phyloP scores from a whole-genome alignment of 2,329 filamentous ascomycete genomes.

The Elsinoe fawcettii region DNA sequence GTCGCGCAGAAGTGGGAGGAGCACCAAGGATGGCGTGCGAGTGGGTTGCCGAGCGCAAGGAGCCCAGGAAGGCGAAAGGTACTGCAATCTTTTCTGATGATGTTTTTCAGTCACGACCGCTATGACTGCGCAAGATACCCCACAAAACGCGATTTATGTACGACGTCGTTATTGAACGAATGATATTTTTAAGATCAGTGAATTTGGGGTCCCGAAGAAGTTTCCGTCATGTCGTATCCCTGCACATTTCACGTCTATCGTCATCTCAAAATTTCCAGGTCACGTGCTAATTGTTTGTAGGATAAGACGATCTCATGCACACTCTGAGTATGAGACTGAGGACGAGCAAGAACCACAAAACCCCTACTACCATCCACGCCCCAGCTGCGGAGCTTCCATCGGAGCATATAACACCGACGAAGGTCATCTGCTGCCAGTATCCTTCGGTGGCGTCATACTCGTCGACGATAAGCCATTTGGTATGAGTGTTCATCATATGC shows the following conservation, averaged over 20 bases:
- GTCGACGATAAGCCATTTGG: conserved; percentile 80
- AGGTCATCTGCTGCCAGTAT: conserved; percentile 81
- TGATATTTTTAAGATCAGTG: neutral
- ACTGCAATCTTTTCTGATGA: conserved; percentile 14
- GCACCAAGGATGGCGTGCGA: conserved; percentile 23
- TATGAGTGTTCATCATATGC: conserved; percentile 95
- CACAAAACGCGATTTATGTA: conserved; percentile 15
- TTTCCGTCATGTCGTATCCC: neutral
- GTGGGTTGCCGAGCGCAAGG: conserved; percentile 19
- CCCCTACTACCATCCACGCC: conserved; percentile 67
- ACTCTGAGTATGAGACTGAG: conserved; percentile 5
- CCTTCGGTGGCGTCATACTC: conserved; percentile 78
- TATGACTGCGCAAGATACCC: conserved; percentile 14
- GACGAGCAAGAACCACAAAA: conserved; percentile 39
- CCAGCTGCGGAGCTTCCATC: conserved; percentile 82
- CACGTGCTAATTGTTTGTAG: conserved; percentile 9
- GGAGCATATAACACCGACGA: conserved; percentile 73
- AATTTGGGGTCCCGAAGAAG: neutral
- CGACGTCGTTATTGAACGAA: conserved; percentile 4
- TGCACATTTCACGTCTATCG: neutral
- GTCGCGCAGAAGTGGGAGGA: conserved; percentile 19
- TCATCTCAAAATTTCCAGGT: neutral
- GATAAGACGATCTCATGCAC: neutral
- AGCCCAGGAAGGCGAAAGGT: conserved; percentile 18
- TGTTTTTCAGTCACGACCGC: conserved; percentile 14